Conservation (phyloP, 225 moss, liverwort and hornwort genomes). For the Sphagnum contortum region DNA sequence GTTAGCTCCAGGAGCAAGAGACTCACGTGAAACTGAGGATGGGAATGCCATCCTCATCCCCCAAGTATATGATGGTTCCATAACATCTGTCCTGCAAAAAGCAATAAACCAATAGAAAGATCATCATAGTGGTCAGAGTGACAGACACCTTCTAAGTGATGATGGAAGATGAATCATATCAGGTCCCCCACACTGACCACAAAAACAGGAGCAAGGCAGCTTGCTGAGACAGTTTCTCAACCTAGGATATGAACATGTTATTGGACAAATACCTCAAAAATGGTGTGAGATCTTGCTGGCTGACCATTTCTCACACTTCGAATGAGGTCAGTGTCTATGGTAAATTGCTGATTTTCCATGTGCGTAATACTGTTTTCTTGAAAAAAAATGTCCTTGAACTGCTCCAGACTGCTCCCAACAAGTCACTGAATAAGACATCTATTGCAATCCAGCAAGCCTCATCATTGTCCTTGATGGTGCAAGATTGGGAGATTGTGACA, state of each 20-base stretch:
- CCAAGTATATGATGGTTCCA: constrained; percentile 30
- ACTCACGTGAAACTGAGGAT: constrained; percentile 48
- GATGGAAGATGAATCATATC: not conserved
- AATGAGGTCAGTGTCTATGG: constrained; percentile 9
- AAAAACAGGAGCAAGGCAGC: not conserved
- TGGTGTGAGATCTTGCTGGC: constrained; percentile 8
- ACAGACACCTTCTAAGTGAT: no score
- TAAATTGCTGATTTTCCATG: constrained; percentile 11
- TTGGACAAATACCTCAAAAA: constrained; percentile 26
- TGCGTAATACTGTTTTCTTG: constrained; percentile 45
- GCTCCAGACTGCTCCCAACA: constrained; percentile 40
- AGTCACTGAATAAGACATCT: not conserved
- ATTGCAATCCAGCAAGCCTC: not conserved
- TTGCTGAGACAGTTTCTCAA: not conserved
- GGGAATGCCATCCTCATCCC: constrained; percentile 43
- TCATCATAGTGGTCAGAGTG: no score
- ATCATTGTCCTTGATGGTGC: not conserved
- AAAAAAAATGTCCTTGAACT: constrained; percentile 55
- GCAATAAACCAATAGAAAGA: no score
- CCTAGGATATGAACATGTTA: not conserved
- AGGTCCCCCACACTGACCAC: not conserved
- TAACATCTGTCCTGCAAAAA: constrained; percentile 30
- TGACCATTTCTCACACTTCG: constrained; percentile 13
- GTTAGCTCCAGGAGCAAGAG: not conserved
- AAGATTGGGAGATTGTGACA: not conserved